Base-by-base conservation (phyloP, 352 stramenopile genomes). In the Pythium apleroticum region DNA sequence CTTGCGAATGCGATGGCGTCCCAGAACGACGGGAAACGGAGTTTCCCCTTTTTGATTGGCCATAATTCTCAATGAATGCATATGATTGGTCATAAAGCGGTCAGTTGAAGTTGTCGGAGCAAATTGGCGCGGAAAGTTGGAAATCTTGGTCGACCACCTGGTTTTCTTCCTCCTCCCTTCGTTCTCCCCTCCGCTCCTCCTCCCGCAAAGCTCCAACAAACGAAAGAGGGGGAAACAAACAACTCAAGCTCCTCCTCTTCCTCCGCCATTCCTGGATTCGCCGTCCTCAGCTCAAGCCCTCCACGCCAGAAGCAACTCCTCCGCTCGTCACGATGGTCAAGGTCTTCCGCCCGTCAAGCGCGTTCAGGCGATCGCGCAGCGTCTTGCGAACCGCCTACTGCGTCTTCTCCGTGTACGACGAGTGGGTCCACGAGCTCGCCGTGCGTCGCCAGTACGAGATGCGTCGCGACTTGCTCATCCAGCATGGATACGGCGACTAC, bases 291-390 rank as follows among this genome's bases (percentile, higher is more conserved):
- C 25, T 20, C 49, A 65, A 27, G n/a, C 20, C 33, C 9, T 57
- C 4, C 24, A 12, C 45, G 20, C 45, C n/a, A 52, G 45, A 52
- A 27, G 45, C 8, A 28, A 30, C 48, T n/a, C 2, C 25, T 19
- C n/a, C 19, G 5, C 37, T 28, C 30, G 7, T 15, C 22, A 55
- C 37, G 20, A 71, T 71, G 65, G 65, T 66, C 52, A 71, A 71
- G 52, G 43, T 71, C n/a, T 50, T 63, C 46, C 45, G 28, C 33
- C 65, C 65, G 10, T 19, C 6, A 1, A 15, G 20, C 11, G n/a
- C 8, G 39, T 64, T 64, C 45, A 20, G 19, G 22, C 57, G 58
- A 39, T 66, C 43, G 43, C n/a, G 19, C n/a, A 17, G n/a, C 43
- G 20, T 28, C 12, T 4, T 14, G n/a, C 7, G 8, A 6, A 17